These are phyloP conservation scores for Madurella mycetomatis DNA, from an alignment of 2,329 filamentous ascomycete species.

Conservation along the genomic window DNA sequence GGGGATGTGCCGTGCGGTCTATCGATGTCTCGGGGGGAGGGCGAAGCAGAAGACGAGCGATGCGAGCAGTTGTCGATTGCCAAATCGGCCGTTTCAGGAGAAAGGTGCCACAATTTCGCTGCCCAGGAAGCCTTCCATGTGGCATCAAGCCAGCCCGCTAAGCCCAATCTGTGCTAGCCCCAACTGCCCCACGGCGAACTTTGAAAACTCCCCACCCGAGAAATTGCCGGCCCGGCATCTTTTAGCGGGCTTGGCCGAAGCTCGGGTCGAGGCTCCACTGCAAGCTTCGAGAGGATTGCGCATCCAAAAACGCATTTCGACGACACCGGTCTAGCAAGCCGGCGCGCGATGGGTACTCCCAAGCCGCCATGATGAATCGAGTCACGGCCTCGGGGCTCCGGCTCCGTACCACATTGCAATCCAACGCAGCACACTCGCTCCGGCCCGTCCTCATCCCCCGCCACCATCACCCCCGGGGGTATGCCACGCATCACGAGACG, in stretches of 20 bases:
- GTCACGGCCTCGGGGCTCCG: constrained; percentile 17
- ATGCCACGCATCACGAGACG: constrained; percentile 55
- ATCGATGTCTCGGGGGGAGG: not conserved
- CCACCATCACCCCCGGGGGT: constrained; percentile 41
- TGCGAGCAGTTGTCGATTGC: constrained; percentile 6
- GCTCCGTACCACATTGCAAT: constrained; percentile 6
- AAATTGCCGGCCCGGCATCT: constrained; percentile 14
- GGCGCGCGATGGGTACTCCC: constrained; percentile 31
- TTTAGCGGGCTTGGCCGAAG: not conserved
- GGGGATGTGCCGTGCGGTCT: not conserved
- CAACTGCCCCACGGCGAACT: constrained; percentile 17
- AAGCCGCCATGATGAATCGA: constrained; percentile 45
- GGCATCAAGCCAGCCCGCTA: constrained; percentile 35
- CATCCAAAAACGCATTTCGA: not conserved
- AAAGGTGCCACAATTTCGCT: constrained; percentile 29
- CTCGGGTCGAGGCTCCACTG: not conserved
- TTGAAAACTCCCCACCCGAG: constrained; percentile 32
- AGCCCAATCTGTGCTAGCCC: constrained; percentile 28
- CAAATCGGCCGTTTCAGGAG: constrained; percentile 30
- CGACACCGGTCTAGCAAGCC: constrained; percentile 7
- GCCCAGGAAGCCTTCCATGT: constrained; percentile 28
- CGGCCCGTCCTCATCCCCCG: constrained; percentile 27
- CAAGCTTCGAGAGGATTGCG: not conserved
- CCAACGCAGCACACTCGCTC: constrained; percentile 29
- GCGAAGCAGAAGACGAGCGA: not conserved